A percentile compares a stretch with the other conserved stretches of the same genome.
These are phyloP conservation scores for Heliocybe sulcata DNA, from an alignment of 1,284 basidiomycete genomes.

Conservation along the genomic window DNA sequence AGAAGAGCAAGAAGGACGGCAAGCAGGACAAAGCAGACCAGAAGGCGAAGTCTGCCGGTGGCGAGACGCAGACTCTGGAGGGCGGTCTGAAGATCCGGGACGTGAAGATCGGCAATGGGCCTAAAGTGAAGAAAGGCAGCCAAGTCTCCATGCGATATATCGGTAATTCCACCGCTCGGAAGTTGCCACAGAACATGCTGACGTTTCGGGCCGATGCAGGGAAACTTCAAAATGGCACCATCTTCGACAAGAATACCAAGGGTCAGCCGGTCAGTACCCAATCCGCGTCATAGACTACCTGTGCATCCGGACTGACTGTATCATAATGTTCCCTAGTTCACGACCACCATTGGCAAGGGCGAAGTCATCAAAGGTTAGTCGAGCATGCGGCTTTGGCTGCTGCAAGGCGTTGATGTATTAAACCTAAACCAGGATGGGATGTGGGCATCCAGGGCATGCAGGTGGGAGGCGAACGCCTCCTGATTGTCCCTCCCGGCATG, in stretches of 20 bases:
- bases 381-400: background rate
- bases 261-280: constrained; percentile 68
- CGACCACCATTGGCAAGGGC: constrained; percentile 80
- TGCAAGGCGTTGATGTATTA: background rate
- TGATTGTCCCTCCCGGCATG: constrained; percentile 70
- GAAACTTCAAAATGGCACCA: constrained; percentile 78
- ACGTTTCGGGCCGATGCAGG: constrained; percentile 48
- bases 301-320: constrained; percentile 5
- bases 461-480: constrained; percentile 81
- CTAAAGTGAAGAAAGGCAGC: constrained; percentile 81
- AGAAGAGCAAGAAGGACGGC: constrained; percentile 25
- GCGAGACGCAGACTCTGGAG: constrained; percentile 39
- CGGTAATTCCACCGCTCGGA: constrained; percentile 45
- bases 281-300: background rate
- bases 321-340: constrained; percentile 45
- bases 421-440: constrained; percentile 66
- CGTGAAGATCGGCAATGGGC: constrained; percentile 73
- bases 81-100: constrained; percentile 81
- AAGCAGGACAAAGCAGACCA: constrained; percentile 32
- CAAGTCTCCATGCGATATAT: constrained; percentile 85
- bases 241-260: constrained; percentile 86
- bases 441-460: constrained; percentile 90
- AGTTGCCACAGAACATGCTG: background rate
- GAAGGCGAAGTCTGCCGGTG: constrained; percentile 34
- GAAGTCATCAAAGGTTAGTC: constrained; percentile 82